These are phyloP conservation scores for Alternaria atra DNA, from an alignment of 2,329 filamentous ascomycete genomes.

Conservation along the genomic window DNA sequence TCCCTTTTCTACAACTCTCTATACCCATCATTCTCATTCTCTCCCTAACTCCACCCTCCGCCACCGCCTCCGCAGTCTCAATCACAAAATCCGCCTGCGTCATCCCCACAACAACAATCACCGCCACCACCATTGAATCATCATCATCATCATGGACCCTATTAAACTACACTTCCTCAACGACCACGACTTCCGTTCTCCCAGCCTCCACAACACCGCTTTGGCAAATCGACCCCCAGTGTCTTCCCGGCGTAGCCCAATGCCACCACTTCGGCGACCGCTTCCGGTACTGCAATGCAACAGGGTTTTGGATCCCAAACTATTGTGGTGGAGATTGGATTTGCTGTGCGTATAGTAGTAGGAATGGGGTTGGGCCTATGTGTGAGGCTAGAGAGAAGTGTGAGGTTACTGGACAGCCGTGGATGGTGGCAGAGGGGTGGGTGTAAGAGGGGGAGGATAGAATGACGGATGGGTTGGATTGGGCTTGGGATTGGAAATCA, in stretches of 20 bases:
- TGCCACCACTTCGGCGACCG: background rate
- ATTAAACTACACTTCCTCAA: background rate
- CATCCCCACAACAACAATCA: background rate
- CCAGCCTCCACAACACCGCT: background rate
- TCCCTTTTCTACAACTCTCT: background rate
- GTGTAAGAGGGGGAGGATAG: background rate
- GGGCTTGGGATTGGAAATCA: too few species aligned
- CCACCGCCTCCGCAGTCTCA: background rate
- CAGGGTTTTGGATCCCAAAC: background rate
- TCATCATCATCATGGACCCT: background rate
- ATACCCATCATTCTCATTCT: background rate
- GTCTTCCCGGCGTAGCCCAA: background rate
- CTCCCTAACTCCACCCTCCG: background rate
- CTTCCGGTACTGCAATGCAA: background rate
- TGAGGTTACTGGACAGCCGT: background rate
- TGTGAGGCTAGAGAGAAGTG: background rate
- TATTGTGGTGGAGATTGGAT: constrained; percentile 1
- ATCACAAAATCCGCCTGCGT: background rate
- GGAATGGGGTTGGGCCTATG: background rate
- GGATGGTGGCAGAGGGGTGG: background rate
- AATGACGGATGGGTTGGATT: too few species aligned
- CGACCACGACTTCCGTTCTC: background rate
- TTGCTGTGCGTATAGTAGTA: constrained; percentile 1
- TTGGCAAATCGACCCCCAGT: background rate
- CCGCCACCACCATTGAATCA: background rate